Conservation (phyloP, 2,329 filamentous ascomycete genomes). For the Cadophora sp. region DNA sequence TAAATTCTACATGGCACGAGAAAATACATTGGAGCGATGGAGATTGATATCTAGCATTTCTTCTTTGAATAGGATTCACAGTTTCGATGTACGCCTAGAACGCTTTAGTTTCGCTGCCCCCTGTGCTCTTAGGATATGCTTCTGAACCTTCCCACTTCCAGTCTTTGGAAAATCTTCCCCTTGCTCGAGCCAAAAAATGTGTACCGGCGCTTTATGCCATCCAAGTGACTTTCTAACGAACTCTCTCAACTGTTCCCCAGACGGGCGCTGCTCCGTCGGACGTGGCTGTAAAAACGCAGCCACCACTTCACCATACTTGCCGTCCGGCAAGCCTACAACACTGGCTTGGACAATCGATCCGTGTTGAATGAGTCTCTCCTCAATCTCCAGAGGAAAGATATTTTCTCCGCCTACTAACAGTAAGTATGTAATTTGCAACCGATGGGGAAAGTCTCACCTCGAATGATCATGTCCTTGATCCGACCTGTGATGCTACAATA, state of each 20-base stretch:
- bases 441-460: slow-evolving; percentile 50
- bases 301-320: slow-evolving; percentile 70
- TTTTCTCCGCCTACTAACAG: slow-evolving; percentile 56
- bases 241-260: slow-evolving; percentile 60
- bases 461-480: slow-evolving; percentile 76
- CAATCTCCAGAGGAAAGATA: slow-evolving; percentile 70
- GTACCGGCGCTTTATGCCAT: slow-evolving; percentile 71
- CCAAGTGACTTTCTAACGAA: slow-evolving; percentile 69
- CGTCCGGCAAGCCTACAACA: slow-evolving; percentile 68
- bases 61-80: not conserved
- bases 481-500: slow-evolving; percentile 65
- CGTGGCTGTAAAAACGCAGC: slow-evolving; percentile 68
- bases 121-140: slow-evolving; percentile 48
- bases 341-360: slow-evolving; percentile 62
- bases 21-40: too few species aligned
- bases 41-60: not conserved
- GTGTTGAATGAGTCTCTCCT: slow-evolving; percentile 69
- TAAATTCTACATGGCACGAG: too few species aligned
- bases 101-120: not conserved
- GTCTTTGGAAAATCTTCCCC: slow-evolving; percentile 64
- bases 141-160: slow-evolving; percentile 73
- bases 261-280: slow-evolving; percentile 45
- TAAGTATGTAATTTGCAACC: slow-evolving; percentile 3
- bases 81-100: not conserved
- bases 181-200: slow-evolving; percentile 76